Evolutionary conservation across 2,329 filamentous ascomycete genomes (phyloP).

Genomic region (Sordariomycetes sp.): DNA sequence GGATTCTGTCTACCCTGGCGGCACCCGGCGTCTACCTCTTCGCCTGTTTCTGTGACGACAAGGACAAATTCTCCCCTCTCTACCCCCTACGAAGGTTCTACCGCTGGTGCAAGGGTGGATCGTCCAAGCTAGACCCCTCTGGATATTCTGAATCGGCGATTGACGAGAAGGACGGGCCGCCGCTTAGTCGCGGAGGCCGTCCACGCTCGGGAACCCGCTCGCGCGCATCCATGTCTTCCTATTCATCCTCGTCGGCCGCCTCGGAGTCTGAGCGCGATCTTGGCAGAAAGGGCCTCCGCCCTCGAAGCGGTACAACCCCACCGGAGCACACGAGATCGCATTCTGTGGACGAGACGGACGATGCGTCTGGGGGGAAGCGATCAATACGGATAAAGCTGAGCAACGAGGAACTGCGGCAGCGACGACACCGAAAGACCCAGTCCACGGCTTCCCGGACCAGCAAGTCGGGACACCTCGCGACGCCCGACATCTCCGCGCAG

Average conservation of each 20-base stretch:
- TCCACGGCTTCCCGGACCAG: constrained; percentile 14
- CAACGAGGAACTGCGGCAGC: constrained; percentile 55
- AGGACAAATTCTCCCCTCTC: constrained; percentile 70
- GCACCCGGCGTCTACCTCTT: constrained; percentile 75
- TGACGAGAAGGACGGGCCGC: constrained; percentile 15
- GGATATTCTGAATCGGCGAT: constrained; percentile 1
- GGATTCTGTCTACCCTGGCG: constrained; percentile 67
- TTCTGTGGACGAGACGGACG: constrained; percentile 22
- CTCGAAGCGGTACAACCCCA: constrained; percentile 14
- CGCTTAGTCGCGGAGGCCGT: constrained; percentile 10
- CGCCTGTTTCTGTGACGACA: constrained; percentile 71
- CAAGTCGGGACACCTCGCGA: constrained; percentile 7
- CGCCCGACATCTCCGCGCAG: constrained; percentile 58
- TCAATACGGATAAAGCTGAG: constrained; percentile 88
- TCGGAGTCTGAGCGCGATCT: constrained; percentile 62
- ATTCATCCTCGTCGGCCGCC: constrained; percentile 51
- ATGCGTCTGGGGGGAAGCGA: constrained; percentile 23
- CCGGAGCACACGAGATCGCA: constrained; percentile 52
- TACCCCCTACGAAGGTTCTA: constrained; percentile 59
- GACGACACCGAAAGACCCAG: constrained; percentile 18
- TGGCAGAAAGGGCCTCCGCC: constrained; percentile 9
- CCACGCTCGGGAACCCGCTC: constrained; percentile 2
- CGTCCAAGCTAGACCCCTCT: constrained; percentile 28
- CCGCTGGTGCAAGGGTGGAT: constrained; percentile 28
- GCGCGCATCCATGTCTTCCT: constrained; percentile 25